Base-by-base conservation (phyloP, 2,329 filamentous ascomycete genomes). In the Penicillium sp. region DNA sequence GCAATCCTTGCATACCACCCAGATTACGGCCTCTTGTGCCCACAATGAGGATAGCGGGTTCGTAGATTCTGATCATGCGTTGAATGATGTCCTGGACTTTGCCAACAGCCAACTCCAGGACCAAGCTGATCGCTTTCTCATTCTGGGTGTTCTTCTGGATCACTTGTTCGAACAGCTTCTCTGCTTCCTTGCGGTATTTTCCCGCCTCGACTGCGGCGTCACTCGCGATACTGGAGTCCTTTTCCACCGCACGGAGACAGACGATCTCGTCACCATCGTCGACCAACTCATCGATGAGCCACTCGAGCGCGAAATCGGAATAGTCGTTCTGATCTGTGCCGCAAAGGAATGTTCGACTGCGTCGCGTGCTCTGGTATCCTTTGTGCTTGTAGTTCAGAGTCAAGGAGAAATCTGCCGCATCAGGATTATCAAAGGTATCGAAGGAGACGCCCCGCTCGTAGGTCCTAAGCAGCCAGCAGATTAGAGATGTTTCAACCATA, bases 191-290 rank as follows among this genome's bases (percentile, higher is more conserved):
- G 35, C 84, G 81, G 68, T 95, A 95, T 45, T 79, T 77, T 45
- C 81, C 83, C 49, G 82, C 79, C 55, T 85, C 80, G 13, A 82
- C 75, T 31, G 76, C 75, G 10, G 71, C 69, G 53, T 83, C 81
- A 49, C 75, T 79, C 33, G 80, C 79, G 54, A 85, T 79, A 45
- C 84, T 85, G 45, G 83, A 79, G 56, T 91, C 87, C 64, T 87
- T 90, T 64, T 95, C 89, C 38, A 95, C 80, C 2, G 95, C 90
- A 45, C 88, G 80, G 43, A 96, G 79, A 69, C 90, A 96, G 8
- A 96, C 86, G 50, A 96, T 84, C 69, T 95, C 88, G 64, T 96
- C 90, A 17, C 90, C 89, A 62, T 95, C 90, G 61, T 95, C 89
- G 35, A 95, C 88, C 48, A 95, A 77, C 70, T 95, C 88, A 61